phyloP scores from a whole-genome alignment of 345 rosid genomes.

The Hibiscus trionum region DNA sequence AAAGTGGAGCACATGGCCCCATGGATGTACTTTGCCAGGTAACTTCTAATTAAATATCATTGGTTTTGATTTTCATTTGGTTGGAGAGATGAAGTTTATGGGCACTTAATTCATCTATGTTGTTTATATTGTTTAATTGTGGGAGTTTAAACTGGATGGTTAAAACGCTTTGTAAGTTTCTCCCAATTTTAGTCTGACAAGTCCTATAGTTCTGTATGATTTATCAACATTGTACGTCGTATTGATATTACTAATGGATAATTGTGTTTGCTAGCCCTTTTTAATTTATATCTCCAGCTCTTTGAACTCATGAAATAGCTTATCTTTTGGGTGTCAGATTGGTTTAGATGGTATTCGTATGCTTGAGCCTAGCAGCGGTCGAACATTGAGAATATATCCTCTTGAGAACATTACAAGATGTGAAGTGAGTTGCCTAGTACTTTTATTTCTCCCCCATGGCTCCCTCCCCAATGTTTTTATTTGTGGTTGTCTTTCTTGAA shows the following conservation, averaged over 20 bases:
- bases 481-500: neutral
- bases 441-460: neutral
- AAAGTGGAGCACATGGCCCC: constrained; percentile 72
- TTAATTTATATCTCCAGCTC: neutral
- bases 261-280: neutral
- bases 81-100: neutral
- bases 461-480: neutral
- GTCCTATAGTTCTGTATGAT: neutral
- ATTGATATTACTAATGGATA: neutral
- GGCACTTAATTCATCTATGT: neutral
- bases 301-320: neutral
- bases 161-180: neutral
- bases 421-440: constrained; percentile 47
- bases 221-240: neutral
- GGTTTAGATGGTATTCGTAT: constrained; percentile 96
- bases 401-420: constrained; percentile 91
- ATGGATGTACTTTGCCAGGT: constrained; percentile 98
- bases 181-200: neutral
- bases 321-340: constrained; percentile 41
- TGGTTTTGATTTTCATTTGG: neutral
- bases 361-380: constrained; percentile 84
- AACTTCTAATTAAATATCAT: neutral
- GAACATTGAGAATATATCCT: constrained; percentile 90
- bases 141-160: neutral
- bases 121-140: constrained; percentile 1